A percentile compares a stretch with the other conserved stretches of the same genome.
Evolutionary conservation across 2,329 filamentous ascomycete genomes (phyloP).

Genomic region (Phialocephala sp.): DNA sequence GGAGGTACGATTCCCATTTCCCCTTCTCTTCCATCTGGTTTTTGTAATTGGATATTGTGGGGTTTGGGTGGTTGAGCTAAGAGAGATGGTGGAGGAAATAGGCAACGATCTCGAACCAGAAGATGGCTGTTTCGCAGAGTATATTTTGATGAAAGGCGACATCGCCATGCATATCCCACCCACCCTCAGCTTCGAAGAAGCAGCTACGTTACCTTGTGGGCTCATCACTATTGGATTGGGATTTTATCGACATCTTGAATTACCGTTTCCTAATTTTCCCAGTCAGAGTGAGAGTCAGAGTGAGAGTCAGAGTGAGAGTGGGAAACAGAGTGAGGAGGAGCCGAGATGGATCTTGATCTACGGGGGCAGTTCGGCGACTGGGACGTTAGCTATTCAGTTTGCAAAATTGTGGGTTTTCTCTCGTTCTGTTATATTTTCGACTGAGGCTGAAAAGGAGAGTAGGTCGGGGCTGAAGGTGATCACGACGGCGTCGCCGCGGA

Average conservation of each 20-base stretch:
- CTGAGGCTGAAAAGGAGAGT: conserved; percentile 7
- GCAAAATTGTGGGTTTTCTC: conserved; percentile 44
- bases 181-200: conserved; percentile 51
- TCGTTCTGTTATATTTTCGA: conserved; percentile 26
- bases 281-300: conserved; percentile 28
- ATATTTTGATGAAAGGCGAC: conserved; percentile 44
- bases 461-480: conserved; percentile 38
- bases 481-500: conserved; percentile 52
- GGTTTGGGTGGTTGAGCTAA: neutral
- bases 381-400: conserved; percentile 43
- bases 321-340: no score
- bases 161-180: conserved; percentile 51
- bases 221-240: conserved; percentile 29
- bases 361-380: conserved; percentile 39
- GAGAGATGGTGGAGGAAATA: conserved; percentile 9
- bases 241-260: conserved; percentile 34
- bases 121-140: conserved; percentile 36
- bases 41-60: no score
- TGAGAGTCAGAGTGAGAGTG: conserved; percentile 20
- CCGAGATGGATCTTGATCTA: conserved; percentile 41
- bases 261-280: conserved; percentile 31
- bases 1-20: conserved; percentile 30
- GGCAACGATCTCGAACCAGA: conserved; percentile 30
- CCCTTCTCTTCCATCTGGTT: neutral
- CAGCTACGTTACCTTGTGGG: conserved; percentile 41